Conservation (phyloP, 148 eudicot genomes). For the Rhododendron henanense region DNA sequence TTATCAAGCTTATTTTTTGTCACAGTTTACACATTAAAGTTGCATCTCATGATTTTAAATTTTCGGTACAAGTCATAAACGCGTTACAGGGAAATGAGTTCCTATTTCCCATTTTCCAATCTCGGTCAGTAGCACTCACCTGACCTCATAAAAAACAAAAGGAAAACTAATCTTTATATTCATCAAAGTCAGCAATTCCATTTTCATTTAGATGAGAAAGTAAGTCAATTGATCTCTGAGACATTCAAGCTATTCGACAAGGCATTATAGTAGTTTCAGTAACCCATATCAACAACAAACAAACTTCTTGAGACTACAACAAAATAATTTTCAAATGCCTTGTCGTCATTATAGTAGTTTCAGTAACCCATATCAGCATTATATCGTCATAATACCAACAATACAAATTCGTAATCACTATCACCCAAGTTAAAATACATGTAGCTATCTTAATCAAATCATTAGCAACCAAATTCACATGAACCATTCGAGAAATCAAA, state of each 20-base stretch:
- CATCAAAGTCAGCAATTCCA: neutral
- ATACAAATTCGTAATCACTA: neutral
- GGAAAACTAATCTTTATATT: too few relatives aligned
- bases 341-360: too few relatives aligned
- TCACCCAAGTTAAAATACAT: neutral
- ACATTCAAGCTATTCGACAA: neutral
- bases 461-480: neutral
- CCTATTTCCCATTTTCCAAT: too few relatives aligned
- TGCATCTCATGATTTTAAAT: too few relatives aligned
- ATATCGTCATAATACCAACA: neutral
- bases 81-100: too few relatives aligned
- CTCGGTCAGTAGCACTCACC: too few relatives aligned
- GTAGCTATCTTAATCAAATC: neutral
- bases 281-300: slow-evolving; percentile 1
- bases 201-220: neutral
- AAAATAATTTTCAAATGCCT: neutral
- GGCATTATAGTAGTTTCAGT: neutral
- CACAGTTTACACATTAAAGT: too few relatives aligned
- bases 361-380: too few relatives aligned
- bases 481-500: neutral
- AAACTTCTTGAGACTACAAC: neutral
- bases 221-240: neutral
- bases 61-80: too few relatives aligned
- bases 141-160: too few relatives aligned
- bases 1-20: too few relatives aligned